Percentiles rank a stretch among this genome's conserved stretches.
Evolutionary conservation across 2,329 filamentous ascomycete species (phyloP).

Genomic region (Penicillium rolfsii): DNA sequence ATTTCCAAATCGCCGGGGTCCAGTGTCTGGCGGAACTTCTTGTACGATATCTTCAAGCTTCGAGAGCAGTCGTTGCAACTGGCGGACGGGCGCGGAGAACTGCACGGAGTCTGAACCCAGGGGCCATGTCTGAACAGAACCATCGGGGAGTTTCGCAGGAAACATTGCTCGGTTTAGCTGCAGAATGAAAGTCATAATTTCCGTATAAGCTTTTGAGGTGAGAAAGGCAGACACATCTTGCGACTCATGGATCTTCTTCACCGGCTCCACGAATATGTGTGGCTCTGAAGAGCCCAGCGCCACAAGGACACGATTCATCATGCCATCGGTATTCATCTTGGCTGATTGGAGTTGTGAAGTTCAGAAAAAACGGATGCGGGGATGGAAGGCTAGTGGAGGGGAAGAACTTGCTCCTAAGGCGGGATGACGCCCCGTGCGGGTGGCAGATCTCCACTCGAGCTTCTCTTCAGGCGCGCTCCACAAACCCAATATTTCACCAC

Average conservation of each 20-base stretch:
- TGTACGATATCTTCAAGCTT: conserved; percentile 69
- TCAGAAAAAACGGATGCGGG: neutral
- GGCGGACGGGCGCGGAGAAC: conserved; percentile 62
- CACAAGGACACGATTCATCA: conserved; percentile 43
- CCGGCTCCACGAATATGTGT: conserved; percentile 67
- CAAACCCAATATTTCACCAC: neutral
- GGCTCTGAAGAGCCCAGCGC: conserved; percentile 52
- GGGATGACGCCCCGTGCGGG: conserved; percentile 15
- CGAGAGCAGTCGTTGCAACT: conserved; percentile 68
- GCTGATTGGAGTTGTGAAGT: conserved; percentile 1
- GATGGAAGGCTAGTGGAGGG: conserved; percentile 1
- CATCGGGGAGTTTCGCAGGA: conserved; percentile 59
- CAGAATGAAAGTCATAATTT: conserved; percentile 83
- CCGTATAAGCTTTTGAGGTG: conserved; percentile 77
- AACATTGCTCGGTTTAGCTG: conserved; percentile 89
- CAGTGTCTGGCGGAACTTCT: conserved; percentile 79
- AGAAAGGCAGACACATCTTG: conserved; percentile 81
- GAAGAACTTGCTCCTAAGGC: conserved; percentile 8
- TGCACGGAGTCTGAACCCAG: conserved; percentile 47
- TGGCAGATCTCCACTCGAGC: conserved; percentile 12
- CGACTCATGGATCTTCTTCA: conserved; percentile 82
- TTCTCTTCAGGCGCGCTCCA: conserved; percentile 6
- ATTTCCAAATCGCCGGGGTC: conserved; percentile 90
- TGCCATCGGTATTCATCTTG: conserved; percentile 30
- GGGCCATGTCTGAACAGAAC: conserved; percentile 50